These are phyloP conservation scores for Saturnispora quitensis DNA, from an alignment of 805 yeast genomes.

Conservation along the genomic window DNA sequence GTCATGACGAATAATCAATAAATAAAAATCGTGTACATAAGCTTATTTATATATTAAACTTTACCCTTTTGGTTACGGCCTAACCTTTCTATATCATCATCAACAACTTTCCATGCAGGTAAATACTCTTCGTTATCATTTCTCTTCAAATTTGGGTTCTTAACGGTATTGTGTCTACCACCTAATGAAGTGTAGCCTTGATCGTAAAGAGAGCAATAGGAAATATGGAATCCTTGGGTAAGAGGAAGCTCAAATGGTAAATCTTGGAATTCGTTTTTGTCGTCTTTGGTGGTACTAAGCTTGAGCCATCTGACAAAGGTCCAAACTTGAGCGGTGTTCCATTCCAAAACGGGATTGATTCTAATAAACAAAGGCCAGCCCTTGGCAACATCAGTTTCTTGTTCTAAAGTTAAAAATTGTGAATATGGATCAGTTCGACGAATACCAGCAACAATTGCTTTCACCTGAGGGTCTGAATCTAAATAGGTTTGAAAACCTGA, in stretches of 20 bases:
- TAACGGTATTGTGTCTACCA: slow-evolving; percentile 58
- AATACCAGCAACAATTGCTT: slow-evolving; percentile 80
- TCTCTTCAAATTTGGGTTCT: slow-evolving; percentile 51
- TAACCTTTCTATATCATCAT: slow-evolving; percentile 50
- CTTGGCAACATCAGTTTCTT: slow-evolving; percentile 69
- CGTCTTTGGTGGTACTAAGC: background rate
- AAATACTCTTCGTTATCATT: slow-evolving; percentile 19
- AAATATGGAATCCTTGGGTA: slow-evolving; percentile 29
- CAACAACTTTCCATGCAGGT: slow-evolving; percentile 53
- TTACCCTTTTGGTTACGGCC: slow-evolving; percentile 23
- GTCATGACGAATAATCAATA: slow-evolving; percentile 35
- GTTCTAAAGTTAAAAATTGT: slow-evolving; percentile 44
- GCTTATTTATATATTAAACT: slow-evolving; percentile 5
- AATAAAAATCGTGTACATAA: background rate
- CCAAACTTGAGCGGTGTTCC: slow-evolving; percentile 86
- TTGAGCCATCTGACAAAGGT: slow-evolving; percentile 35
- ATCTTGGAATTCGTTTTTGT: background rate
- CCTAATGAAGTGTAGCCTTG: slow-evolving; percentile 87
- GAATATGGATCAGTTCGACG: slow-evolving; percentile 86
- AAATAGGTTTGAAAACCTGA: slow-evolving; percentile 64
- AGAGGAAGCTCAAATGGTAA: background rate
- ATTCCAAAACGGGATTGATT: slow-evolving; percentile 80
- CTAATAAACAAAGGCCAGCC: slow-evolving; percentile 87
- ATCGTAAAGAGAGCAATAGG: slow-evolving; percentile 71
- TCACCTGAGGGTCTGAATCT: slow-evolving; percentile 39